Evolutionary conservation across 257 asterid genomes (phyloP), one percentile per base, ranked within the genome.

Genomic region (Avicennia marina): DNA sequence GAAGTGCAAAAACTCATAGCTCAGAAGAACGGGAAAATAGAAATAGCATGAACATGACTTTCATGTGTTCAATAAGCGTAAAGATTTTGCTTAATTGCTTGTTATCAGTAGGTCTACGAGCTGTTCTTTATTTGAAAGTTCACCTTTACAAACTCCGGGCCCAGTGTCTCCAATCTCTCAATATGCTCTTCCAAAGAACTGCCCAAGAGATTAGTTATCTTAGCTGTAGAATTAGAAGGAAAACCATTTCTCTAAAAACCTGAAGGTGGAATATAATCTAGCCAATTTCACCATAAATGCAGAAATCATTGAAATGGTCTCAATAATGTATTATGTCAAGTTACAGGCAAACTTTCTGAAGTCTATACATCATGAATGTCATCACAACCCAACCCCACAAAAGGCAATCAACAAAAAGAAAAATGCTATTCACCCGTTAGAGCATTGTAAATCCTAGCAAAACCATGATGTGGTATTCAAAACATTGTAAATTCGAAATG

Each of bases 91-190:
- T 21, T 21, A 63, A 58, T 25, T 56, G 31, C 25, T 24, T 52
- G n/a, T 53, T n/a, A 26, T 62, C 34, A 57, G 60, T 1, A 26
- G 57, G 41, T 45, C 45, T 11, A 54, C 12, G 16, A 46, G 68
- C 27, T 60, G 31, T 53, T 67, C 22, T 51, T 16, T 21, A 39
- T 33, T 56, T 38, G 3, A 33, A 69, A 34, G 15, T 45, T 66
- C 61, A 70, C 80, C 80, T 74, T 62, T 54, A 34, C 59, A 44
- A 47, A 13, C 59, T 63, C 46, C n/a, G n/a, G n/a, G n/a, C n/a
- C n/a, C 22, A 11, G 16, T 33, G 64, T 50, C 49, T 56, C 57
- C 33, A 57, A 60, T 60, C 56, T 64, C 60, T 67, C 60, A 42
- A 50, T 64, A 46, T 52, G 63, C 44, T 49, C 73, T 63, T 64